Evolutionary conservation across 78 protist species (phyloP).

Genomic region (Protostelium mycophagum): DNA sequence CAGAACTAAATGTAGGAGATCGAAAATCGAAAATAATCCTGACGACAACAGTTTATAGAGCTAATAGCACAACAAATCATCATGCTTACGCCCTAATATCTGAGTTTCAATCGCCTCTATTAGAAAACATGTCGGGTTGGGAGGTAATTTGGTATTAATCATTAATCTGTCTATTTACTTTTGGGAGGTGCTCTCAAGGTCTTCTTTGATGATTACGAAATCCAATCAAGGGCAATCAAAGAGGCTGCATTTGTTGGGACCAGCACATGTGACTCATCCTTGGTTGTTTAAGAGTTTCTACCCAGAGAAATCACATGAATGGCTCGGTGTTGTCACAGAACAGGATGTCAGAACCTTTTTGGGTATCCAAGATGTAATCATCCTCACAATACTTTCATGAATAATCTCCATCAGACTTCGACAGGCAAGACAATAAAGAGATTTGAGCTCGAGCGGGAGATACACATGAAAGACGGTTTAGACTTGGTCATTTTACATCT

Average conservation of each 20-base stretch:
- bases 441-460: neutral
- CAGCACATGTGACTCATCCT: neutral
- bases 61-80: too few species aligned
- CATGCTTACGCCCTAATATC: neutral
- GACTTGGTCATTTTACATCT: neutral
- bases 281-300: neutral
- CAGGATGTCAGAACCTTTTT: neutral
- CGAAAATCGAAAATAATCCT: too few species aligned
- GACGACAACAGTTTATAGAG: too few species aligned
- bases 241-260: neutral
- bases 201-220: neutral
- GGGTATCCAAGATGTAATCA: neutral
- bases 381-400: too few species aligned
- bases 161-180: neutral
- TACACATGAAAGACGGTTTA: neutral
- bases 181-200: neutral
- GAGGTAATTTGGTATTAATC: neutral
- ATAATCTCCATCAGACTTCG: neutral
- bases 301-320: neutral
- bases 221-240: neutral
- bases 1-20: too few species aligned
- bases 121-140: neutral
- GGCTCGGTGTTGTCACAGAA: neutral
- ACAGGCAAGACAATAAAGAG: neutral
- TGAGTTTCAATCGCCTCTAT: neutral